phyloP scores from a whole-genome alignment of 2,329 filamentous ascomycete genomes.

The Arthrobotrys sinensis region DNA sequence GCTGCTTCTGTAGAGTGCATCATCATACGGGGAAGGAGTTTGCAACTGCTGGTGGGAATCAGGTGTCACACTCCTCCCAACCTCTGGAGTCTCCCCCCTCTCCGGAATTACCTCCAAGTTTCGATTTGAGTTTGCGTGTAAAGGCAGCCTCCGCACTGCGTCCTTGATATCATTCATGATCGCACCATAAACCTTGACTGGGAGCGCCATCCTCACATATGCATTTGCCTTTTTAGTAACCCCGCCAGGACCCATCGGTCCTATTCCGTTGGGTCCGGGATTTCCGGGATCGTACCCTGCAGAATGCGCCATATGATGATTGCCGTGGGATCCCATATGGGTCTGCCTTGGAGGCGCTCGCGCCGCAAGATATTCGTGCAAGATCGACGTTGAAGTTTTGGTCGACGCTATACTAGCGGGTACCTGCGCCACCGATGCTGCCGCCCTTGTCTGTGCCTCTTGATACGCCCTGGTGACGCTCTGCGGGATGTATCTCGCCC shows the following conservation, averaged over 20 bases:
- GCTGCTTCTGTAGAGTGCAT: slow-evolving; percentile 34
- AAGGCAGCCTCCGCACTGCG: slow-evolving; percentile 38
- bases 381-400: slow-evolving; percentile 49
- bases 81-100: slow-evolving; percentile 42
- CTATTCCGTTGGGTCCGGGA: neutral
- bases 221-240: slow-evolving; percentile 31
- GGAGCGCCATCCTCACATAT: slow-evolving; percentile 46
- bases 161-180: slow-evolving; percentile 49
- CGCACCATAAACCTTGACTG: slow-evolving; percentile 37
- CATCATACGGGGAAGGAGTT: slow-evolving; percentile 20
- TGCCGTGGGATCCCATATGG: slow-evolving; percentile 6
- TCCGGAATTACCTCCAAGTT: slow-evolving; percentile 49
- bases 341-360: slow-evolving; percentile 52
- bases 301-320: slow-evolving; percentile 16
- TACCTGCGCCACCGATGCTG: slow-evolving; percentile 37
- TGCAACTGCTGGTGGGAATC: slow-evolving; percentile 29
- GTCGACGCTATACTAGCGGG: slow-evolving; percentile 47
- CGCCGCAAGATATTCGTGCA: slow-evolving; percentile 47
- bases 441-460: slow-evolving; percentile 52
- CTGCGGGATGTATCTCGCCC: slow-evolving; percentile 48
- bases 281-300: slow-evolving; percentile 14
- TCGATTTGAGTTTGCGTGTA: slow-evolving; percentile 40
- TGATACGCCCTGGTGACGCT: slow-evolving; percentile 52
- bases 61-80: slow-evolving; percentile 26
- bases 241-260: slow-evolving; percentile 11